Base-by-base conservation (phyloP, 1,284 basidiomycete species). In the Laetiporus sulphureus region DNA sequence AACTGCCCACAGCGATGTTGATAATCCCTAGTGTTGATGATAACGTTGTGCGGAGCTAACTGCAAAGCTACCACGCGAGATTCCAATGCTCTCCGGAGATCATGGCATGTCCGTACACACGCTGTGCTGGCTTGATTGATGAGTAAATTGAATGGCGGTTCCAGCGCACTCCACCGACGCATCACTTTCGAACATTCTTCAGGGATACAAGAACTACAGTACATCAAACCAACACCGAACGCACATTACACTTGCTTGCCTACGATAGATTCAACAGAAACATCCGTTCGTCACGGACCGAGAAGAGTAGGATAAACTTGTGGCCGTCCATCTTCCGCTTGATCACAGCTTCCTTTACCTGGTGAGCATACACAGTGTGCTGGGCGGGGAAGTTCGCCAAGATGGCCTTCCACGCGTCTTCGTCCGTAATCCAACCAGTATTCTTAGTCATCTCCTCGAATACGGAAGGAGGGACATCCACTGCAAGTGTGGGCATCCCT, bases 331-430 rank as follows among this genome's bases (percentile, higher is more conserved):
- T 60, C 53, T 77, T 84, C 36, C 73, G 71, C 52, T 72, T 78
- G 19, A 64, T 58, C 2, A 77, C 71, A 2, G 79, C 73, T 27
- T 88, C 85, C 15, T 82, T 71, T 10, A 89, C 62, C 48, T 84
- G 78, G 32, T 71, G 58, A 0, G 79, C 77, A 55, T 86, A 84
- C 2, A 70, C 68, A 5, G 72, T 63, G 41, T 77, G 72, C 33
- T 74, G 67, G 18, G 71, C 65, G 0, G 78, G 74, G 55, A 86
- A 79, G 12, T 62, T 60, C 0, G 69, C 62, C 4, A 71, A 54
- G 31, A 88, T 68, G 3, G 65, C 48, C 59, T 78, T 80, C 82
- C 86, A 87, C 0, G 68, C 65, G 15, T 88, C 83, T 43, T 90
- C 86, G 46, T 85, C 83, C 2, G 71, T 72, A 20, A 88, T 60